Conservation (phyloP, 345 rosid species). For the Gossypium raimondii region DNA sequence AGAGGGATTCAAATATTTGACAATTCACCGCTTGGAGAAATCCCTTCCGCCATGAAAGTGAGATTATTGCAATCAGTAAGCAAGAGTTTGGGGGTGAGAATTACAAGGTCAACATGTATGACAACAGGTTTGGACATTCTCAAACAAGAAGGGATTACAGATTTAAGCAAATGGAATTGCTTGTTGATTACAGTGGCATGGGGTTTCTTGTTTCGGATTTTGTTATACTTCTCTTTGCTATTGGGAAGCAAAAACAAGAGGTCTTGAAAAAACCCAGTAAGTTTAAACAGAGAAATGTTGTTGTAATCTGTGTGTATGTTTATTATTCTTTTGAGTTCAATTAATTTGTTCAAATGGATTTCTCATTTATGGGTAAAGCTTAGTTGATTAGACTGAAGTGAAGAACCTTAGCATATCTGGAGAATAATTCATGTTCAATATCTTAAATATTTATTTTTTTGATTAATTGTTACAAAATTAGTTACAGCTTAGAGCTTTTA, state of each 20-base stretch:
- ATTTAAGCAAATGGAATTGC: conserved; percentile 78
- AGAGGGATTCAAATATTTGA: conserved; percentile 89
- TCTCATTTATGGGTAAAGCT: not conserved
- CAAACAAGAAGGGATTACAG: conserved; percentile 61
- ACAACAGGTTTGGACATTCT: conserved; percentile 68
- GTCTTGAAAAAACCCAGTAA: not conserved
- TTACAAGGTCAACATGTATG: conserved; percentile 74
- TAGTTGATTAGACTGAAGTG: not conserved
- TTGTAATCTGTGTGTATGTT: not conserved
- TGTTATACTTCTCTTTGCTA: conserved; percentile 73
- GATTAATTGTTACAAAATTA: not conserved
- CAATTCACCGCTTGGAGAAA: conserved; percentile 60
- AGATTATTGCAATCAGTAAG: conserved; percentile 48
- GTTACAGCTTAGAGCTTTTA: not conserved
- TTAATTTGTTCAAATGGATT: not conserved
- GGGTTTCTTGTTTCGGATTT: conserved; percentile 81
- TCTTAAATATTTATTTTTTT: not conserved
- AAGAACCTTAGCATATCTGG: conserved; percentile 14
- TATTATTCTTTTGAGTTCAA: not conserved
- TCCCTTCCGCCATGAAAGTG: conserved; percentile 45
- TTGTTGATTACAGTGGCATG: conserved; percentile 73
- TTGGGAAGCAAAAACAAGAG: conserved; percentile 95
- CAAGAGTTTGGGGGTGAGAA: conserved; percentile 46
- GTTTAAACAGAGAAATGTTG: not conserved
- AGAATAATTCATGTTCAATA: not conserved